Base-by-base conservation (phyloP, 805 yeast species). In the Myxozyma vanderwaltii region DNA sequence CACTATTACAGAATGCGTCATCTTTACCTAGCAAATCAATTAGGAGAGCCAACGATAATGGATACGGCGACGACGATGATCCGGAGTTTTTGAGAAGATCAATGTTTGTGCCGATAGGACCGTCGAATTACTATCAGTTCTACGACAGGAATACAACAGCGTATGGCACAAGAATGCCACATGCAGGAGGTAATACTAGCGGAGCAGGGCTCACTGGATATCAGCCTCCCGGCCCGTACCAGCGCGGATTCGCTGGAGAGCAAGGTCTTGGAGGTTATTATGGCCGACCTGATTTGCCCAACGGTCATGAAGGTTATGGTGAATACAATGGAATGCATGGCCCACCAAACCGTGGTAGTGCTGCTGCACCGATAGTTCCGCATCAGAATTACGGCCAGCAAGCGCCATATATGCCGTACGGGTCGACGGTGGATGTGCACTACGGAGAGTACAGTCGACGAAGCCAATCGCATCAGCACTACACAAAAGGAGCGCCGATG, bases 21-120 rank as follows among this genome's bases (percentile, higher is more conserved):
- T 7, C 33, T 29, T 29, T 29, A 10, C 10, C 33, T 7, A 24
- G n/a, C 2, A 29, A 38, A 39, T 19, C 31, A 12, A 51, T 31
- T 12, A 50, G 33, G 51, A 38, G 21, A 31, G 51, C 29, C 12
- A 13, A 24, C 5, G 27, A 21, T 8, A 29, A 17, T 27, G 29
- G 17, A 10, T 33, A 24, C 27, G 51, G 35, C 35, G 56, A 55
- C 21, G 64, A 51, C 26, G 65, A 60, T 38, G 51, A 47, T 29
- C 51, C 51, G 26, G 60, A 49, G 12, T 62, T 62, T 48, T 47
- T 31, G 27, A 23, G 61, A 36, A 55, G 65, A 21, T 62, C 65
- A 29, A 63, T 57, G 59, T 61, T 59, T 47, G 54, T 58, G 24
- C 60, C 65, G 21, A 44, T 51, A 2, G 63, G 57, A n/a, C 53